Conservation (phyloP, 441 rosid genomes). For the Syzygium malaccense region DNA sequence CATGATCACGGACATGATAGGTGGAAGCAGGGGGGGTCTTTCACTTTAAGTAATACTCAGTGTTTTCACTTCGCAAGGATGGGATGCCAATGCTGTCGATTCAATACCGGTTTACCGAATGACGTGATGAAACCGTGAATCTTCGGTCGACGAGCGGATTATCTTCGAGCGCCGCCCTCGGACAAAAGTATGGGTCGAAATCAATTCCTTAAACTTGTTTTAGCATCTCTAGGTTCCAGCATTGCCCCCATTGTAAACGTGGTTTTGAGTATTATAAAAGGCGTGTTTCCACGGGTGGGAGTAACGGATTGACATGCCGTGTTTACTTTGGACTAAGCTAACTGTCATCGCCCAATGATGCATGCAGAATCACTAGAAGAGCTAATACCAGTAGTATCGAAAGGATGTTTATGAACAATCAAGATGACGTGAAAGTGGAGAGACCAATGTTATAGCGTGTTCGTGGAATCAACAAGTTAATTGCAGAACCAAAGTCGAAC, state of each 20-base stretch:
- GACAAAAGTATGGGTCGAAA: background rate
- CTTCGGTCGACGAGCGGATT: fast-evolving
- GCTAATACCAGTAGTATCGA: background rate
- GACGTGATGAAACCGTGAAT: background rate
- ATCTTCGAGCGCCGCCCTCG: background rate
- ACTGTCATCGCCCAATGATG: background rate
- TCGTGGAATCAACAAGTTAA: background rate
- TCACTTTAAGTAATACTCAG: background rate
- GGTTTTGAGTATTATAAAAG: background rate
- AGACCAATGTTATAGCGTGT: background rate
- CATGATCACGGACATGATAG: background rate
- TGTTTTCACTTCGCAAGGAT: background rate
- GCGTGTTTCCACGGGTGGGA: background rate
- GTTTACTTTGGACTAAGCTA: background rate
- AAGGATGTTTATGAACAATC: background rate
- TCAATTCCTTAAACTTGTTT: background rate
- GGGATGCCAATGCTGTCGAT: background rate
- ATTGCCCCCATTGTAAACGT: background rate
- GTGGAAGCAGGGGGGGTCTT: background rate
- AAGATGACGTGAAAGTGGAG: background rate
- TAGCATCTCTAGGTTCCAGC: background rate
- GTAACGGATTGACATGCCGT: background rate
- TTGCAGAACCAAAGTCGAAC: background rate
- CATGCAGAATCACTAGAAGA: background rate
- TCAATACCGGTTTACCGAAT: background rate